Base-by-base conservation (phyloP, 2,329 filamentous ascomycete species). In the Septoria petroselini region DNA sequence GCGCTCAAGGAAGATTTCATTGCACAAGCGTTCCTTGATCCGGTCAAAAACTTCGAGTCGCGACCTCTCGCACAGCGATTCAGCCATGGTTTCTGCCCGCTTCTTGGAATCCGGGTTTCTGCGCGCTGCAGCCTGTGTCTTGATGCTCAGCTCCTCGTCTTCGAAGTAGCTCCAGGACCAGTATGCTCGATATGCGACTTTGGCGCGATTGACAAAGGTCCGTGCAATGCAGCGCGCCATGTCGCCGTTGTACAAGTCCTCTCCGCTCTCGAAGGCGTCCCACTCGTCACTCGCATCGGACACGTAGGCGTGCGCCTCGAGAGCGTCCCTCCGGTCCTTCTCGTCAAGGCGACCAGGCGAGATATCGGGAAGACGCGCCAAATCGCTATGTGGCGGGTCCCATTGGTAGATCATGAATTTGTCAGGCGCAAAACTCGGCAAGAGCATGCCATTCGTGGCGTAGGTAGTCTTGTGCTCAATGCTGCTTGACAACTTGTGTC, bases 261-360 rank as follows among this genome's bases (percentile, higher is more conserved):
- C 14, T 21, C 42, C 41, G 3, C 54, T 52, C 9, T 40, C 46
- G 41, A 59, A 58, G 11, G 39, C 49, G 19, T 52, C 27, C 58
- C 60, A 62, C 18, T 60, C 49, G 31, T 62, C 60, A 7, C 50
- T 40, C 15, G 49, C 54, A 7, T 57, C 54, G 33, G 55, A 54
- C 7, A 40, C 5, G 30, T 57, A 47, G 7, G 7, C 12, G 7
- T 12, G 7, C 4, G 18, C 31, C 12, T 52, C n/a, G 11, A 18
- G 9, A n/a, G 31, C n/a, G 35, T 61, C 58, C 37, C 41, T 40
- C 6, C 31, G 35, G 7, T 25, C 35, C 25, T 52, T 54, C 39
- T 51, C 53, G 3, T 27, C 51, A 42, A 9, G 34, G 17, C 8
- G 33, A 31, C 1, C 51, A 44, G 18, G 37, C 14, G 12, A 57